Evolutionary conservation across 1,284 basidiomycete genomes (phyloP), one percentile per base, ranked within the genome.

Genomic region (Meripilus lineatus): DNA sequence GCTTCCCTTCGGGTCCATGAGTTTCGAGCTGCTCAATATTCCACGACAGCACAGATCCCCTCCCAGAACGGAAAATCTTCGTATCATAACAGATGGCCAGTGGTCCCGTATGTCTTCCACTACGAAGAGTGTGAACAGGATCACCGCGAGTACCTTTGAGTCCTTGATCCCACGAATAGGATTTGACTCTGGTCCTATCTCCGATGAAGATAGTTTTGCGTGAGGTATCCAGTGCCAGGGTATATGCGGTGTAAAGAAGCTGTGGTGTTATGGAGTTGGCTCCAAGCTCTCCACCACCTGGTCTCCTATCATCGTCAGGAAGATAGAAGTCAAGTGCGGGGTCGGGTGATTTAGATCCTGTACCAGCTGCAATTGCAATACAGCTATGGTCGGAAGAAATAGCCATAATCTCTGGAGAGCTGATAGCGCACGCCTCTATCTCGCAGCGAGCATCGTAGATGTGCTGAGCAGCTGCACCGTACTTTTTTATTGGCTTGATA

Each of bases 361-460:
- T 59, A 14, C 54, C 55, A 5, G 50, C 43, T 2, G 53, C 32
- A 13, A 66, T 32, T 0, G 60, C 57, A 7, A 71, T 44, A 36
- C 59, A 62, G 3, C 55, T 50, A 0, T 58, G 61, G 17, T 47
- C 52, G 1, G 54, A 32, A 11, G 65, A 64, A 1, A 67, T 42
- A 14, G 40, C 34, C 38, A 68, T 43, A 10, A 41, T 41, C 11
- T 50, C 46, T 5, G 65, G 62, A 1, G 24, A 5, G 20, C 23
- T 11, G 20, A 59, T 56, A 3, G 36, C 26, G 13, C 55, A 50
- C 39, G 47, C 50, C 2, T 50, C 48, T 22, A 70, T 55, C 42
- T 71, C 67, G 47, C 62, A 67, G 25, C 66, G 62, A 2, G 68
- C 70, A 41, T 69, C 53, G 42, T 61, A 63, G 14, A 72, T 56